Base-by-base conservation (phyloP, 768 basidiomycete genomes). In the Rubroboletus satanas region DNA sequence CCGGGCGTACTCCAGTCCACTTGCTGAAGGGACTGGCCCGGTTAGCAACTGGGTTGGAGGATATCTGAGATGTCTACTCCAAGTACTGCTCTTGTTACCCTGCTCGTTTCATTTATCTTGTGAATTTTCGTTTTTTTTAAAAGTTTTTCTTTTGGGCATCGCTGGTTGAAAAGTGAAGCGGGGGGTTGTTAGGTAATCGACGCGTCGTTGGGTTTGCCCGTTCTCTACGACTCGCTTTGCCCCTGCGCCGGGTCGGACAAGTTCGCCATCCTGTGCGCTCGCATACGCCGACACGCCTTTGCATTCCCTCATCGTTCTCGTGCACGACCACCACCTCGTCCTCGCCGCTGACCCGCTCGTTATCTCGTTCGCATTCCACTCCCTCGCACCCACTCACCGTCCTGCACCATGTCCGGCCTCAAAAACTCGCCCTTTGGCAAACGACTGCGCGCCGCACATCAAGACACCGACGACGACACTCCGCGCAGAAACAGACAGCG, bases 341-440 rank as follows among this genome's bases (percentile, higher is more conserved):
- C 29, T 41, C 54, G 12, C 5, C 5, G 29, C 21, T 17, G 32
- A 44, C 33, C 8, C 45, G 35, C 37, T 37, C 63, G 49, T 46
- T 50, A 43, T 59, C 52, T 42, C 23, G 14, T 29, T 2, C 32
- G 0, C 47, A n/a, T 29, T 23, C 51, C 35, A 32, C 33, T 37
- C 46, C 32, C 39, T n/a, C 39, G 17, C 45, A 15, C 45, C 26
- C 45, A 9, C 18, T 4, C 45, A 9, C 32, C 42, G 36, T 45
- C 15, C 14, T 15, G 54, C 38, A 42, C 51, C 45, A 89, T 89
- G 87, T 84, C 87, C 54, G 82, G 82, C 52, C 79, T 90, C 73
- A 88, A 87, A 77, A 90, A 90, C 72, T 90, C 89, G 64, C 87
- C 86, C 1, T 91, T 89, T 72, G 88, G 87, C 41, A 91, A 90